phyloP scores from a whole-genome alignment of 331 rosid genomes.

The Stylosanthes scabra region DNA sequence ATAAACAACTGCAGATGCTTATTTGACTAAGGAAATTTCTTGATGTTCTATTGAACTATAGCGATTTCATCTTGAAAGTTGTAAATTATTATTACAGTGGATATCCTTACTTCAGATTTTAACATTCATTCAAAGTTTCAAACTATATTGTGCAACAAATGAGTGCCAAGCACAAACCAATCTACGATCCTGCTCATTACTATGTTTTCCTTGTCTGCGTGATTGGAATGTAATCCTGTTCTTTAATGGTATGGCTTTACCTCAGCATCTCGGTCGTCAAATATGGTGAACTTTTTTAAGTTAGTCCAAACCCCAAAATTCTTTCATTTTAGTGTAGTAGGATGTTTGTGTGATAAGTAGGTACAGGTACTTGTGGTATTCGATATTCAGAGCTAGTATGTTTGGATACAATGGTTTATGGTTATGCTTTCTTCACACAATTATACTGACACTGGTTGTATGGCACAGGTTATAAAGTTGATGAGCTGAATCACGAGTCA shows the following conservation, averaged over 20 bases:
- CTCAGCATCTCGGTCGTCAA: neutral
- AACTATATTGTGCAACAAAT: neutral
- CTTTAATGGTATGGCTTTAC: neutral
- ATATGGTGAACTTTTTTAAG: neutral
- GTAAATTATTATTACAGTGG: too few species aligned
- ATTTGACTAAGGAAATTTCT: neutral
- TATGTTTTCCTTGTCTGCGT: neutral
- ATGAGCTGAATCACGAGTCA: constrained; percentile 70
- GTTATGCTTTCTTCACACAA: neutral
- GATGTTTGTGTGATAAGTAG: neutral
- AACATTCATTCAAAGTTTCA: too few species aligned
- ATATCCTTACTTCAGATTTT: neutral
- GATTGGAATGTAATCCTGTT: neutral
- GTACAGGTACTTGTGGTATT: neutral
- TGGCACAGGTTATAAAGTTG: constrained; percentile 76
- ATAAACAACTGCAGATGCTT: constrained; percentile 9
- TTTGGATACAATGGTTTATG: neutral
- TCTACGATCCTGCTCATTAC: neutral
- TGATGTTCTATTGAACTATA: constrained; percentile 1
- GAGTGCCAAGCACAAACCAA: neutral
- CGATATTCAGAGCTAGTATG: neutral
- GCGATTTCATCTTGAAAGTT: constrained; percentile 10
- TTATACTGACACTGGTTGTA: constrained; percentile 41
- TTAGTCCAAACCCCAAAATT: neutral
- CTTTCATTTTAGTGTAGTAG: neutral